Percentiles rank a stretch among this genome's conserved stretches.
Conservation (phyloP, 2,329 filamentous ascomycete genomes). For the Drechslerella coelobrocha region DNA sequence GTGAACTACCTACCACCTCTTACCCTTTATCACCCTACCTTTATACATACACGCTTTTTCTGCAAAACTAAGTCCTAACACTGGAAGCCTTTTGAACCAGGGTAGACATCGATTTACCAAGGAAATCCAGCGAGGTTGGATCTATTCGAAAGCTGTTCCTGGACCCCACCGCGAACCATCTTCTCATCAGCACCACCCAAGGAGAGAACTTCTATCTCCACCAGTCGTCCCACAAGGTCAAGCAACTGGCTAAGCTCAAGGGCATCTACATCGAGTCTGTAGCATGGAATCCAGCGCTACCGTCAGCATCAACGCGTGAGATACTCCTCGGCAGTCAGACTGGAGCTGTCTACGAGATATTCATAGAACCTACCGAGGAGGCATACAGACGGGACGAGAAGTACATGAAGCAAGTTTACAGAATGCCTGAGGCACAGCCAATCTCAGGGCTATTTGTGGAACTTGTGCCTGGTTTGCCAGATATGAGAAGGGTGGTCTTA, state of each 20-base stretch:
- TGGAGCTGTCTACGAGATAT: conserved; percentile 92
- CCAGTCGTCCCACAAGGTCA: conserved; percentile 87
- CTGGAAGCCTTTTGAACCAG: conserved; percentile 48
- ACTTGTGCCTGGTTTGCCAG: conserved; percentile 69
- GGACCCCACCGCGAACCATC: conserved; percentile 92
- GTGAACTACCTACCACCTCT: conserved; percentile 60
- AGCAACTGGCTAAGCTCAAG: conserved; percentile 79
- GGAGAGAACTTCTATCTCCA: conserved; percentile 99
- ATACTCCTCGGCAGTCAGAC: conserved; percentile 91
- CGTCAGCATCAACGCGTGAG: conserved; percentile 91
- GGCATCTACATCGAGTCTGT: conserved; percentile 87
- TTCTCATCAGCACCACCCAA: conserved; percentile 86
- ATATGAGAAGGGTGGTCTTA: conserved; percentile 78
- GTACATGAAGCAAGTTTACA: conserved; percentile 84
- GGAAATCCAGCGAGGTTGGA: conserved; percentile 87
- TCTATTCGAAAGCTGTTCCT: conserved; percentile 96
- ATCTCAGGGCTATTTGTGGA: conserved; percentile 89
- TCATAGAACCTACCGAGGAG: conserved; percentile 90
- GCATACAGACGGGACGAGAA: conserved; percentile 96
- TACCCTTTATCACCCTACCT: background rate
- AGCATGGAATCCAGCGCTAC: conserved; percentile 91
- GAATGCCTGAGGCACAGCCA: conserved; percentile 75
- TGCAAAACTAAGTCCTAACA: conserved; percentile 8
- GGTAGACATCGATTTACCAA: conserved; percentile 92
- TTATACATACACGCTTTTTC: conserved; percentile 11